Base-by-base conservation (phyloP, 78 protist species). In the Monosiga brevicollis region DNA sequence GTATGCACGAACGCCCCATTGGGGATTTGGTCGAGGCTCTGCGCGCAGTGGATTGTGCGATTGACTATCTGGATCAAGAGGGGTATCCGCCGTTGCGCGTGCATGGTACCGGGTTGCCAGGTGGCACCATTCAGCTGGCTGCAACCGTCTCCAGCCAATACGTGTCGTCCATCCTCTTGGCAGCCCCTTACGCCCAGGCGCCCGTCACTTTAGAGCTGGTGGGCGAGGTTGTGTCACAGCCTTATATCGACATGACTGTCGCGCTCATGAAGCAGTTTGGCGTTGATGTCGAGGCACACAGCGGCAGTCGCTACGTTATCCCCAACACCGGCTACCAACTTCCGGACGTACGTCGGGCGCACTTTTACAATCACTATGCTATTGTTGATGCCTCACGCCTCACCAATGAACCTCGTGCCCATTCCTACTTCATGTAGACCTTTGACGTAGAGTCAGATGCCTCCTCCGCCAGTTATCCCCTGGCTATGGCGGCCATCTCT, bases 211-310 rank as follows among this genome's bases (percentile, higher is more conserved):
- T 75, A 29, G 20, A 26, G 9, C 82, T 75, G 37, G 71, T 23
- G 26, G 81, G 91, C 41, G 74, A 70, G 70, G 84, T 78, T 76
- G 88, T 88, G 72, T 84, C 89, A 0, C 84, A 87, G 84, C 91
- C 90, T 23, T 91, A 87, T 89, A 89, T 91, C 72, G 94, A 91
- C 74, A 91, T 91, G 94, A 91, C 94, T 11, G 35, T 87, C 34
- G 71, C 70, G 35, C 74, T 88, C 39, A 87, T 91, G 91, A 0
- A 20, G 15, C 40, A 62, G 42, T 87, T 87, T 42, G 90, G 90
- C 54, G 84, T 83, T 1, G 62, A 37, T 26, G 90, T 83, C 29
- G 72, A 1, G 26, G 24, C 22, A 0, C 83, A 73, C 29, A 49
- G 15, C 36, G 15, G 23, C 22, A 73, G 78, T 78, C 24, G 2